Percentiles rank a stretch among this genome's conserved stretches.
Evolutionary conservation across 148 eudicot genomes (phyloP).

Genomic region (Chenopodium album): DNA sequence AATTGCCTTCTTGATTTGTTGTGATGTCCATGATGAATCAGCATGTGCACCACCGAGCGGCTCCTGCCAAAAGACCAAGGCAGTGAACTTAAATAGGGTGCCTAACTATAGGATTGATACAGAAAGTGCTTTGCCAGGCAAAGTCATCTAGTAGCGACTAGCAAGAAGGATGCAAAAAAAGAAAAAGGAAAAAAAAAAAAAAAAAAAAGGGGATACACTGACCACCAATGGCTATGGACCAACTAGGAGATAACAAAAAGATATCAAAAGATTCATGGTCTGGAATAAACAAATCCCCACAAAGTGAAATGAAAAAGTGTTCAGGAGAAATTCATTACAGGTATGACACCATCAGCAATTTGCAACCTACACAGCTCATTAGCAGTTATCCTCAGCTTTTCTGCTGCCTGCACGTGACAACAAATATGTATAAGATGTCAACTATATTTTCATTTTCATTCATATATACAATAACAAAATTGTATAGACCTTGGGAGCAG

Average conservation of each 20-base stretch:
- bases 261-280: background rate
- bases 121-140: too few species aligned
- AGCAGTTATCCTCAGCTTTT: slow-evolving; percentile 75
- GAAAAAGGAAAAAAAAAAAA: too few species aligned
- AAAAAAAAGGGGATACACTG: background rate
- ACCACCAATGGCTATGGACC: background rate
- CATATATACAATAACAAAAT: slow-evolving; percentile 7
- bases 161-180: background rate
- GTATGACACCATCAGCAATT: slow-evolving; percentile 69
- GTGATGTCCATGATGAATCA: slow-evolving; percentile 84
- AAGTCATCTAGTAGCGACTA: too few species aligned
- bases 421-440: slow-evolving; percentile 7
- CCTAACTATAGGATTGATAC: background rate
- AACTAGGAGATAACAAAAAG: background rate
- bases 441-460: background rate
- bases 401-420: slow-evolving; percentile 61
- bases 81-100: slow-evolving; percentile 1
- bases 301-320: background rate
- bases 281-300: background rate
- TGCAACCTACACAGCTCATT: slow-evolving; percentile 57
- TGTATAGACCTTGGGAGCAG: slow-evolving; percentile 63
- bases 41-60: slow-evolving; percentile 94
- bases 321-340: slow-evolving; percentile 36
- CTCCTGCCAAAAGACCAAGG: slow-evolving; percentile 42
- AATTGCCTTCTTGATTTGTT: slow-evolving; percentile 69